phyloP scores from a whole-genome alignment of 2,329 filamentous ascomycete genomes.

The Acephala macrosclerotiorum region DNA sequence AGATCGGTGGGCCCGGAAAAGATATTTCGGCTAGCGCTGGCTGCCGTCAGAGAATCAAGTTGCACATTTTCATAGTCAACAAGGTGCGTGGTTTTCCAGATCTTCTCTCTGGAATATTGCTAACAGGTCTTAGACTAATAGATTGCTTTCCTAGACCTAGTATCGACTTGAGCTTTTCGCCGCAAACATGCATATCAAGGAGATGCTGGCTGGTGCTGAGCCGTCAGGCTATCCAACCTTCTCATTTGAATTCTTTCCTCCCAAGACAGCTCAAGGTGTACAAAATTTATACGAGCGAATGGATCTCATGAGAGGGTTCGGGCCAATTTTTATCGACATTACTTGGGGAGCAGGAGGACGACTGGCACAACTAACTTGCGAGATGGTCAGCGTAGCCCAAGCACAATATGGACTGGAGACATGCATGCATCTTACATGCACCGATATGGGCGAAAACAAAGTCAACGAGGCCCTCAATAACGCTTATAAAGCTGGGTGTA shows the following conservation, averaged over 20 bases:
- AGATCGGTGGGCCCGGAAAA: slow-evolving; percentile 55
- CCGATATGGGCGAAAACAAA: slow-evolving; percentile 93
- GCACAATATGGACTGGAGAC: slow-evolving; percentile 96
- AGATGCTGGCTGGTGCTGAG: slow-evolving; percentile 86
- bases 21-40: slow-evolving; percentile 51
- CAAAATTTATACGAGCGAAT: slow-evolving; percentile 99
- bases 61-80: neutral
- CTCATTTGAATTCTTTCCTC: slow-evolving; percentile 99
- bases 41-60: neutral
- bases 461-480: slow-evolving; percentile 87
- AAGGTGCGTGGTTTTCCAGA: slow-evolving; percentile 1
- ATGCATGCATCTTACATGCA: slow-evolving; percentile 99
- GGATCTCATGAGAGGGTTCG: slow-evolving; percentile 97
- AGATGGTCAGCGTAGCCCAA: slow-evolving; percentile 97
- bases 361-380: slow-evolving; percentile 89
- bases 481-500: slow-evolving; percentile 94
- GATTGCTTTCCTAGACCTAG: slow-evolving; percentile 19
- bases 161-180: slow-evolving; percentile 7
- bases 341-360: slow-evolving; percentile 97
- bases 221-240: slow-evolving; percentile 84
- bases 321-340: slow-evolving; percentile 95
- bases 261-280: slow-evolving; percentile 96
- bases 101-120: neutral
- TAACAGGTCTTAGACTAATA: slow-evolving; percentile 8
- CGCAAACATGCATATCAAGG: slow-evolving; percentile 88